Base-by-base conservation (phyloP, 306 rosid species). In the Alnus rubra region DNA sequence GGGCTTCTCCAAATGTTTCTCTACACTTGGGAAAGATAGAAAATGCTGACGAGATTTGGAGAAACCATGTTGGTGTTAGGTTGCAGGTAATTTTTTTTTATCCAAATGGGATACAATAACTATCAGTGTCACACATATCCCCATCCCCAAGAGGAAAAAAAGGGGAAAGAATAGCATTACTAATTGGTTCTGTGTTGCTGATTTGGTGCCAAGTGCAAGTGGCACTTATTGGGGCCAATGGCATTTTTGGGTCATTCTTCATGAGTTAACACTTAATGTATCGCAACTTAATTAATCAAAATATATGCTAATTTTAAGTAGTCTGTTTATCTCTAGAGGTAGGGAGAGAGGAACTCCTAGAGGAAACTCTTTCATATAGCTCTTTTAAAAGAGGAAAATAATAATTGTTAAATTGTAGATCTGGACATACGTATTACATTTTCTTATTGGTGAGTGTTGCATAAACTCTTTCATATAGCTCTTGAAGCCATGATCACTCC, bases 21-120 rank as follows among this genome's bases (percentile, higher is more conserved):
- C 79, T 94, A 51, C 98, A 92, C 88, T 79, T 92, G 89, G 97
- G 97, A 42, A 94, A 92, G 90, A 83, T 80, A 30, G 97, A 94
- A 91, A 94, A 92, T 78, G 97, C 98, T 31, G 92, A 92, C 30
- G 97, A 94, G 80, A 88, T 94, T 77, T 90, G 91, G 93, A 87
- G 79, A 71, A 91, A 94, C 80, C 98, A 94, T 69, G 85, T 87
- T 45, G 98, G 98, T 31, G 53, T 89, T 77, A 86, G 97, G 79
- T 78, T 94, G 87, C 97, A 92, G 97, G 97, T 92, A 89, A 75
- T 50, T 74, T 71, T 39, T 76, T 76, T 49, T 49, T 58, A n/a
- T 73, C 55, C 62, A 33, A 64, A 39, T 49, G 60, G 3, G 28
- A 14, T 56, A 73, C 42, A 63, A 13, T 19, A 75, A 65, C 68